Base-by-base conservation (phyloP, 2,329 filamentous ascomycete genomes). In the Colletotrichum agaves region DNA sequence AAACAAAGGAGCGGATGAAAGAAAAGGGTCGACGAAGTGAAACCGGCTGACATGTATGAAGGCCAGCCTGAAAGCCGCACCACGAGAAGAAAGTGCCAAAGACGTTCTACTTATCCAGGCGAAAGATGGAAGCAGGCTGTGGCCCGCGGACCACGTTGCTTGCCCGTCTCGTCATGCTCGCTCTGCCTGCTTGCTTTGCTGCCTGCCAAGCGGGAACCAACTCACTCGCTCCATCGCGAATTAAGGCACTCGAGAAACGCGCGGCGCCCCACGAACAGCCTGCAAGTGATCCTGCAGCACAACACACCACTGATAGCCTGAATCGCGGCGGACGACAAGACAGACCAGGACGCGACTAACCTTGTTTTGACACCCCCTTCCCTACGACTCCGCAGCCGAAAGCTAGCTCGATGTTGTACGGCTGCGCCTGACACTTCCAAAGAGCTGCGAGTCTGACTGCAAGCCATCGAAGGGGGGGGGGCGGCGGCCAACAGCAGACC, bases 371-470 rank as follows among this genome's bases (percentile, higher is more conserved):
- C 53, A 60, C 52, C 31, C 19, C 27, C 37, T 44, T 21, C 19
- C 19, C 27, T 46, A 21, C 21, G 31, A 7, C 50, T 27, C 17
- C 17, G 19, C 33, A 53, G 19, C 50, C 50, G 50, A 53, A 53
- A 12, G 41, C 12, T 31, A 37, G 27, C 41, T 53, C n/a, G 41
- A 44, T 39, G 39, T 60, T 12, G 61, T 53, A 60, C 65, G 35
- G 47, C 61, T 21, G 53, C 65, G 65, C 61, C 65, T 65, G 61
- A 65, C 65, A 55, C 65, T 53, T 64, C 65, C 61, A n/a, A 19
- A 55, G 27, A 44, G 44, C 49, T 65, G 53, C 61, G 60, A 64
- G 23, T 19, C 39, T 17, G 39, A 39, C 47, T 44, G 65, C 61
- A 43, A 52, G 53, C 53, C 47, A 55, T 64, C 41, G 41, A 37